Evolutionary conservation across 768 basidiomycete species (phyloP), one percentile per base, ranked within the genome.

Genomic region (Termitomyces sp.): DNA sequence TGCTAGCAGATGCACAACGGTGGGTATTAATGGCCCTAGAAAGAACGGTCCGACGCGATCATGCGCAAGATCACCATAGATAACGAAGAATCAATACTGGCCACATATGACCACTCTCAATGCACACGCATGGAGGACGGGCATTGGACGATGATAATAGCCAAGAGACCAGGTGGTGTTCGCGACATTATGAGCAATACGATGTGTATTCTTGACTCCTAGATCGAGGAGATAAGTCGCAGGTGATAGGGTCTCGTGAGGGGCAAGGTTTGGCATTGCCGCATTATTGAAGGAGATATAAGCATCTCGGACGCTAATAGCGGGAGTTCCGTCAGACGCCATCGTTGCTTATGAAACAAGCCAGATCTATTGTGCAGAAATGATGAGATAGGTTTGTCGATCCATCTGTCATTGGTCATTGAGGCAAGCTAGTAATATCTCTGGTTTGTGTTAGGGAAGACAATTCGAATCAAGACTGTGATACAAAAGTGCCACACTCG

Each of bases 171-270:
- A 55, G 54, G 28, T 49, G 59, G 49, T 42, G 44, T 32, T 35
- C n/a, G 33, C n/a, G 32, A 18, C 33, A 20, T 16, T 20, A 18
- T 20, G 33, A 16, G 20, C 5, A 20, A 22, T 13, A 22, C 12
- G 38, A 39, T 35, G 32, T 46, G 15, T 5, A 24, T 13, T n/a
- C 9, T 57, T n/a, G 33, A 49, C 28, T 40, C 20, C 39, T 32
- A 44, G 39, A 60, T 55, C 59, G 15, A 54, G 52, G 53, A 59
- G 59, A 60, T 55, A 49, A 36, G 9, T 33, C 52, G 45, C 53
- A 45, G 44, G 33, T 40, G 40, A 48, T 60, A 16, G 22, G 59
- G 53, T 49, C 54, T 36, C 36, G 36, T 59, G 58, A 53, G 42
- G 22, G 35, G 6, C 35, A 38, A 46, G 13, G 9, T 52, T 45